Percentiles rank a stretch among this genome's conserved stretches.
Conservation (phyloP, 1,284 basidiomycete species). For the Chalciporus sp. region DNA sequence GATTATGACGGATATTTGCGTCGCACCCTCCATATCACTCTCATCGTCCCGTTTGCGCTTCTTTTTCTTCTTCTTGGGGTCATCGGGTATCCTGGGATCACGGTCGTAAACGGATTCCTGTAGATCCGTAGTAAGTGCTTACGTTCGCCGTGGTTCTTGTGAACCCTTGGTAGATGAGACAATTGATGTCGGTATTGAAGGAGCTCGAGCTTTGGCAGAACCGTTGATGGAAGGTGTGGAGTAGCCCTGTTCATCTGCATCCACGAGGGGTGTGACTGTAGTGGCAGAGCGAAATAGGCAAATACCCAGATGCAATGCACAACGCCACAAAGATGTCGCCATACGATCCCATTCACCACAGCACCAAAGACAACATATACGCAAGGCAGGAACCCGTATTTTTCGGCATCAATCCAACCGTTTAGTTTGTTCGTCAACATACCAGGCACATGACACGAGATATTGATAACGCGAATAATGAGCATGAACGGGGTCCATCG, state of each 20-base stretch:
- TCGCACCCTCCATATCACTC: constrained; percentile 69
- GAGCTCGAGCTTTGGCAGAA: constrained; percentile 25
- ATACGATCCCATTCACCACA: background rate
- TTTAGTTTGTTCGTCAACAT: constrained; percentile 1
- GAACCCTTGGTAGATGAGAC: constrained; percentile 33
- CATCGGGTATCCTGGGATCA: constrained; percentile 39
- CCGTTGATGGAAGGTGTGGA: constrained; percentile 24
- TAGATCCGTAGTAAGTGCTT: constrained; percentile 18
- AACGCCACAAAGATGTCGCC: constrained; percentile 18
- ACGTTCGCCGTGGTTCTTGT: constrained; percentile 46
- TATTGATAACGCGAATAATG: constrained; percentile 19
- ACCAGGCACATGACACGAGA: background rate
- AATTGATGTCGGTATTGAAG: constrained; percentile 22
- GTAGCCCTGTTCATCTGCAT: constrained; percentile 28
- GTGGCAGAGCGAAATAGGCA: background rate
- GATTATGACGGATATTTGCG: constrained; percentile 6
- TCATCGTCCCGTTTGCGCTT: constrained; percentile 82
- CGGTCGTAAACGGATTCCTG: constrained; percentile 9
- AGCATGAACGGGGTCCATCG: constrained; percentile 12
- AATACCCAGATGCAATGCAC: constrained; percentile 4
- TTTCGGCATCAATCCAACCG: constrained; percentile 17
- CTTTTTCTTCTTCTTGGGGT: constrained; percentile 79
- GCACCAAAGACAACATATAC: background rate
- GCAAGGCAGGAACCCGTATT: background rate
- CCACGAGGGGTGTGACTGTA: constrained; percentile 29